Conservation (phyloP, 2,329 filamentous ascomycete species). For the Hirsutella rhossiliensis region DNA sequence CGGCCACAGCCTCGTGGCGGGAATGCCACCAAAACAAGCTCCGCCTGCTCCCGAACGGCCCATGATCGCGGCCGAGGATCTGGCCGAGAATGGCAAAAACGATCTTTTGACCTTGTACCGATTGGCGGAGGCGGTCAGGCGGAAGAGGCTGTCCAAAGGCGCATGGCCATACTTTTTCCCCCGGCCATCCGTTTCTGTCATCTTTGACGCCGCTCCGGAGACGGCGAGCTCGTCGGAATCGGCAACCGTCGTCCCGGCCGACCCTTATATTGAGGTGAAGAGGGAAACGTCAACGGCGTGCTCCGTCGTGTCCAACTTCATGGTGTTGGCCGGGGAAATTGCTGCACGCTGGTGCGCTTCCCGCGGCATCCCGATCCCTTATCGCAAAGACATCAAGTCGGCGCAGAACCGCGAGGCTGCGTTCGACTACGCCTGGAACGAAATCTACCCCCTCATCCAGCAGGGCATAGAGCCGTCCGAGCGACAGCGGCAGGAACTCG, state of each 20-base stretch:
- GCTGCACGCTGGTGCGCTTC: conserved; percentile 48
- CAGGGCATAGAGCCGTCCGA: conserved; percentile 19
- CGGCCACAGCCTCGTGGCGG: conserved; percentile 16
- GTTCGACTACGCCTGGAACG: conserved; percentile 22
- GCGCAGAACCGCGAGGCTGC: conserved; percentile 21
- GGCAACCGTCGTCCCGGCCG: conserved; percentile 22
- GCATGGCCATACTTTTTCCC: conserved; percentile 36
- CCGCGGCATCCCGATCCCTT: conserved; percentile 47
- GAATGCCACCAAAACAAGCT: conserved; percentile 9
- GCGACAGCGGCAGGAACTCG: conserved; percentile 16
- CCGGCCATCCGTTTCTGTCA: conserved; percentile 29
- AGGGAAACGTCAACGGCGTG: conserved; percentile 17
- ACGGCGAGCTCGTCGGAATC: conserved; percentile 1
- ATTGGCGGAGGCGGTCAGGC: conserved; percentile 34
- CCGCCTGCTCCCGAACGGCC: conserved; percentile 19
- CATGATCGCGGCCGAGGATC: conserved; percentile 29
- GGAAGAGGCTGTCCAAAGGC: conserved; percentile 30
- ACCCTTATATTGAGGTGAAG: conserved; percentile 36
- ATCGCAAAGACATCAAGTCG: conserved; percentile 35
- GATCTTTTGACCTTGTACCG: conserved; percentile 35
- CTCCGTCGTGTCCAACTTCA: conserved; percentile 28
- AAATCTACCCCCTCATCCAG: conserved; percentile 21
- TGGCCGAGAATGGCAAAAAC: conserved; percentile 28
- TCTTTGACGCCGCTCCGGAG: conserved; percentile 22
- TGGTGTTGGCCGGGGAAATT: conserved; percentile 51